phyloP scores from a whole-genome alignment of 345 rosid genomes.

The Euphorbia lathyris region DNA sequence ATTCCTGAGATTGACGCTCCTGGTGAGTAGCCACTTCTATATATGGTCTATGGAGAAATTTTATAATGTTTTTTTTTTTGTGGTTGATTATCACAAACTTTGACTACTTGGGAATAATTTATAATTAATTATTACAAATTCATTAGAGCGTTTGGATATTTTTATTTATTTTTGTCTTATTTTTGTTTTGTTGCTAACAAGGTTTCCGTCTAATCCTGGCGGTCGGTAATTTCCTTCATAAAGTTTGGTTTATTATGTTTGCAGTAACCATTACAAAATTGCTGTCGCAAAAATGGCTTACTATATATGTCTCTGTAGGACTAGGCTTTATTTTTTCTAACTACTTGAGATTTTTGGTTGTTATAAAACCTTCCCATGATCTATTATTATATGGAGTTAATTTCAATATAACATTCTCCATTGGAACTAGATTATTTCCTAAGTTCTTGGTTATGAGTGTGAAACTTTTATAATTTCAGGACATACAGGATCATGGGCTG shows the following conservation, averaged over 20 bases:
- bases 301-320: neutral
- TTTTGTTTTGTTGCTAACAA: neutral
- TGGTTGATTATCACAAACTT: too few relatives aligned
- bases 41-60: too few relatives aligned
- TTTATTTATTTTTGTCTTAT: neutral
- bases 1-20: slow-evolving; percentile 85
- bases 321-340: neutral
- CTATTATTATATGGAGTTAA: too few relatives aligned
- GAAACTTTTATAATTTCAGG: slow-evolving; percentile 19
- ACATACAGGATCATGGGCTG: slow-evolving; percentile 90
- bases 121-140: too few relatives aligned
- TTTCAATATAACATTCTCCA: too few relatives aligned
- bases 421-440: too few relatives aligned
- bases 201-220: neutral
- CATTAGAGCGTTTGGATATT: too few relatives aligned
- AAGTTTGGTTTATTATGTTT: neutral
- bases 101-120: too few relatives aligned
- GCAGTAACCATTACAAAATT: neutral
- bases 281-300: neutral
- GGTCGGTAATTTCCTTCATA: neutral
- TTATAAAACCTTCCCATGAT: neutral
- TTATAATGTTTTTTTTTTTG: too few relatives aligned
- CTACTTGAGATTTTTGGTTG: neutral
- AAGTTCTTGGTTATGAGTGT: too few relatives aligned
- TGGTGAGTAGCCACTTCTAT: slow-evolving; percentile 37